These are phyloP conservation scores for Apodospora peruviana DNA, from an alignment of 495 filamentous ascomycete genomes.

Conservation along the genomic window DNA sequence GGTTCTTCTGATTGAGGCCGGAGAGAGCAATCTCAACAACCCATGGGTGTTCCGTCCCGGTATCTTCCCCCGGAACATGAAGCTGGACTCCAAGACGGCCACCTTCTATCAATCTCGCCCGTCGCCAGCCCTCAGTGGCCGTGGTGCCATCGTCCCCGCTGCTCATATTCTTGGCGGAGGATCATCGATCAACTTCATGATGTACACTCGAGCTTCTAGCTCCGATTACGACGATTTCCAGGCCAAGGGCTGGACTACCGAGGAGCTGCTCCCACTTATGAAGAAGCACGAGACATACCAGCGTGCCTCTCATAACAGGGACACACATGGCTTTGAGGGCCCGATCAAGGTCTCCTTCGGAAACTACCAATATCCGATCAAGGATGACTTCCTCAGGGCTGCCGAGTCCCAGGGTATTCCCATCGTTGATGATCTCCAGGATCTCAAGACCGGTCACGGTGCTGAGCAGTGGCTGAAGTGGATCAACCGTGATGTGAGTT, in stretches of 20 bases:
- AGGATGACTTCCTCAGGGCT: conserved; percentile 76
- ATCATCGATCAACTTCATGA: conserved; percentile 82
- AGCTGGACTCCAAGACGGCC: conserved; percentile 75
- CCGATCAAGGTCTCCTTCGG: conserved; percentile 85
- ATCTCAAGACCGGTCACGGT: conserved; percentile 57
- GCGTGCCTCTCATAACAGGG: conserved; percentile 66
- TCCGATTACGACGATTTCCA: conserved; percentile 84
- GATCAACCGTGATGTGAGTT: conserved; percentile 61
- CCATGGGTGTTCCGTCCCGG: conserved; percentile 77
- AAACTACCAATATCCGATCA: conserved; percentile 64
- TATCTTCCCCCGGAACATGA: conserved; percentile 58
- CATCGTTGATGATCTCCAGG: conserved; percentile 62
- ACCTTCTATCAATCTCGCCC: conserved; percentile 76
- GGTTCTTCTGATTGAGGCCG: conserved; percentile 73
- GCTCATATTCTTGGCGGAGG: conserved; percentile 74
- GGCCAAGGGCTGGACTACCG: conserved; percentile 72
- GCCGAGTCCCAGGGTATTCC: conserved; percentile 73
- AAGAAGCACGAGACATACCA: conserved; percentile 83
- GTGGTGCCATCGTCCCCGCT: conserved; percentile 71
- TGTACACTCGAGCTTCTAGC: conserved; percentile 79
- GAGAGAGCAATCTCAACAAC: conserved; percentile 77
- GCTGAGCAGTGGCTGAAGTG: conserved; percentile 61
- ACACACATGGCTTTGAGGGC: conserved; percentile 72
- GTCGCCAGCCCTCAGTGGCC: conserved; percentile 65
- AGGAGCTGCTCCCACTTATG: conserved; percentile 76